Base-by-base conservation (phyloP, 2,329 filamentous ascomycete genomes). In the Colletotrichum orbiculare region DNA sequence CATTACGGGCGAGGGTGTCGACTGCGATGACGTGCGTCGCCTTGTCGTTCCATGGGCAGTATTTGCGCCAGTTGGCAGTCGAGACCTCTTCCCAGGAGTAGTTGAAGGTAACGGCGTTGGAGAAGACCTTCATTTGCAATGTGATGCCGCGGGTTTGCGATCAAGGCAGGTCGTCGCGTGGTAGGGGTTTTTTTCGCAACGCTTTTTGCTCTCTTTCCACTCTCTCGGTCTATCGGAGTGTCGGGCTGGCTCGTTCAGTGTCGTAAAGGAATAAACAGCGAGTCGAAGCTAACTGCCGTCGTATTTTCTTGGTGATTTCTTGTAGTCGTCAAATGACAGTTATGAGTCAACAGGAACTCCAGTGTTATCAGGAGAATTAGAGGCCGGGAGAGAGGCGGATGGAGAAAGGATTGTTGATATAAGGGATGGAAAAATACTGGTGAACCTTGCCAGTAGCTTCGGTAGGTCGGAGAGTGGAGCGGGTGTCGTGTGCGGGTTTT, bases 51-150 rank as follows among this genome's bases (percentile, higher is more conserved):
- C 96, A 98, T 17, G 95, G 95, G 74, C 93, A 96, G 82, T 99
- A 99, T 80, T 99, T 99, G 72, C 90, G 91, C 96, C 96, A 99
- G 86, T 99, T 99, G 76, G 92, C 94, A 12, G 93, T 94, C 34
- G 94, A 97, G 41, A 99, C 96, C 79, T 98, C 95, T 75, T 97
- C 93, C 96, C 96, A 99, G 49, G 95, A 97, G 85, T 99, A 99
- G 82, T 97, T 87, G 82, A 96, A 99, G 67, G 93, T 94, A 80
- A 93, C 92, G 43, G 85, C 84, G 74, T 93, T 96, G 72, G 93
- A 92, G 75, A 98, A 98, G 81, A 98, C 92, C 86, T 96, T 97
- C 96, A 99, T 98, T 56, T 65, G 81, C 72, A 58, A 48, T 46
- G 63, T 56, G 33, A 37, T 54, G 17, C 9, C 12, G 25, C 25